Conservation (phyloP, 2,329 filamentous ascomycete species). For the Curvularia eragrostidis region DNA sequence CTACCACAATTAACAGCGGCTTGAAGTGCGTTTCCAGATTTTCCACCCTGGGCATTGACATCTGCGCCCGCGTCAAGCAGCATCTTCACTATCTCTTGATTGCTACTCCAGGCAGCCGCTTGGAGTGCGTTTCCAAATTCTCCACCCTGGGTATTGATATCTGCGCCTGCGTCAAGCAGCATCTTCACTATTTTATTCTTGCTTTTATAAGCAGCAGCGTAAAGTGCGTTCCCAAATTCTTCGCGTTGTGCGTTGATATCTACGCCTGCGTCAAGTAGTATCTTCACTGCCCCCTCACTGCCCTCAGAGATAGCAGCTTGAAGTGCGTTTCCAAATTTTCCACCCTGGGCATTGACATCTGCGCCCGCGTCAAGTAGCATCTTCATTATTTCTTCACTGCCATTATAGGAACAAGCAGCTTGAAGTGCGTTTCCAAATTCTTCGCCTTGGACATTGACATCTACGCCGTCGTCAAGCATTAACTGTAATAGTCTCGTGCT, state of each 20-base stretch:
- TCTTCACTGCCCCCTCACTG: not conserved
- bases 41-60: too few relatives aligned
- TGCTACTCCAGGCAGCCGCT: not conserved
- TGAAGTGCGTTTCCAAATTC: not conserved
- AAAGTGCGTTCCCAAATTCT: too few relatives aligned
- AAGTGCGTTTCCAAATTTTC: not conserved
- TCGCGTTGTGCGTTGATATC: too few relatives aligned
- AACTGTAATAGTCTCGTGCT: not conserved
- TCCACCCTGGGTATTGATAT: not conserved
- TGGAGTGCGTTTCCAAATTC: not conserved
- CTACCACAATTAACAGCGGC: too few relatives aligned
- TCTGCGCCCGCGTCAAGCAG: too few relatives aligned
- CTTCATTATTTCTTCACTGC: not conserved
- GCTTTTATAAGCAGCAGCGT: too few relatives aligned
- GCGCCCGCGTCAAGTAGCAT: not conserved
- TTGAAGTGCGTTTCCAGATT: too few relatives aligned
- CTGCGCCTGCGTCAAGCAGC: not conserved
- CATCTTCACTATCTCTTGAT: too few relatives aligned
- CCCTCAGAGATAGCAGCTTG: not conserved
- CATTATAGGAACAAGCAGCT: not conserved
- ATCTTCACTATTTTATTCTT: too few relatives aligned
- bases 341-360: not conserved
- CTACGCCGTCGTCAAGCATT: not conserved
- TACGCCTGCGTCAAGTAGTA: not conserved
- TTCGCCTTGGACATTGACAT: not conserved